phyloP scores from a whole-genome alignment of 225 moss, liverwort and hornwort genomes.

The Takakia lepidozioides region DNA sequence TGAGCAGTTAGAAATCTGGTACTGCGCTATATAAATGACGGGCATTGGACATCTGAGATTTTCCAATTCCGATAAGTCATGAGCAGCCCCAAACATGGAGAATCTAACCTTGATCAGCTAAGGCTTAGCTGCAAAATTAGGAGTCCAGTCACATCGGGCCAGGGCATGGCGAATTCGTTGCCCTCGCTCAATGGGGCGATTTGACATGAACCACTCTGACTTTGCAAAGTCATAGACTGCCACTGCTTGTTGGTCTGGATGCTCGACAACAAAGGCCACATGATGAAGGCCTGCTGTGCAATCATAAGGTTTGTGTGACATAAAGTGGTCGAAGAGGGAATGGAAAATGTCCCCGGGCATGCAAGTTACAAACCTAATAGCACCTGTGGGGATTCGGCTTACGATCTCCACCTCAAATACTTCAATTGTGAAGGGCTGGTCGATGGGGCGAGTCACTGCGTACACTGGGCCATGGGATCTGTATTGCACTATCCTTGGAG shows the following conservation, averaged over 20 bases:
- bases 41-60: too few species aligned
- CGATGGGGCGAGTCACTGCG: slow-evolving; percentile 17
- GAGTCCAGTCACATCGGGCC: slow-evolving; percentile 8
- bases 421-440: slow-evolving; percentile 13
- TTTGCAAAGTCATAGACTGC: slow-evolving; percentile 17
- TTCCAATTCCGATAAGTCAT: too few species aligned
- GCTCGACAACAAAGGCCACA: slow-evolving; percentile 15
- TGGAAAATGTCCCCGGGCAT: slow-evolving; percentile 22
- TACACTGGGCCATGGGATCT: slow-evolving; percentile 11
- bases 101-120: too few species aligned
- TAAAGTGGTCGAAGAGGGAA: slow-evolving; percentile 13
- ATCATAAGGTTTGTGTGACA: slow-evolving; percentile 23
- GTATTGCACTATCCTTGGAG: slow-evolving; percentile 34
- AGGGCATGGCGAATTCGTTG: slow-evolving; percentile 10
- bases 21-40: too few species aligned
- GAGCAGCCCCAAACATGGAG: too few species aligned
- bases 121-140: slow-evolving; percentile 6
- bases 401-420: slow-evolving; percentile 31
- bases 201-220: slow-evolving; percentile 17
- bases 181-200: slow-evolving; percentile 3
- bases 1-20: too few species aligned
- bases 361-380: slow-evolving; percentile 14
- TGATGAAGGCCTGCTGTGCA: slow-evolving; percentile 28
- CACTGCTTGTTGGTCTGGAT: slow-evolving; percentile 13
- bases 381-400: slow-evolving; percentile 17